Evolutionary conservation across 371 early-diverging fungal genomes (phyloP).

Genomic region (Mucor circinelloides): DNA sequence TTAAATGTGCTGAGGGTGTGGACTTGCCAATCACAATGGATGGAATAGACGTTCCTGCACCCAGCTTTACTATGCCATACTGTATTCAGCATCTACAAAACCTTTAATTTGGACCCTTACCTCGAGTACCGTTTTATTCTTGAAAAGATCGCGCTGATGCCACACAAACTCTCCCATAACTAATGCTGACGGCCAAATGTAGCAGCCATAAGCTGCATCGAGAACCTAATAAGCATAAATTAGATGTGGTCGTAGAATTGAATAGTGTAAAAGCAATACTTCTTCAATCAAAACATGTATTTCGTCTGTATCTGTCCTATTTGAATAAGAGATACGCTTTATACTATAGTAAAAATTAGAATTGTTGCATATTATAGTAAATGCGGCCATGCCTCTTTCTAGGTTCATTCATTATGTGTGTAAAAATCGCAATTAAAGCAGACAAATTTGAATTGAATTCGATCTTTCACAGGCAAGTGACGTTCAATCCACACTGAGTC

Average conservation of each 20-base stretch:
- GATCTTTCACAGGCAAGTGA: too few species aligned
- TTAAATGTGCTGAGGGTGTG: slow-evolving; percentile 12
- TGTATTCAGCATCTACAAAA: not conserved
- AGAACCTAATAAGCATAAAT: slow-evolving; percentile 31
- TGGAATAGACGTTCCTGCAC: slow-evolving; percentile 59
- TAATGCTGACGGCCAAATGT: slow-evolving; percentile 61
- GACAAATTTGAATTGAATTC: not conserved
- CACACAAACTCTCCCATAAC: slow-evolving; percentile 55
- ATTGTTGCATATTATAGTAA: not conserved
- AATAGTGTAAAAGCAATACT: not conserved
- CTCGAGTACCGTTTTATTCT: slow-evolving; percentile 33
- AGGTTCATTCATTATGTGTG: not conserved
- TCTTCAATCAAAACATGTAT: not conserved
- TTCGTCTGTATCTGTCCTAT: not conserved
- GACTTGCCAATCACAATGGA: slow-evolving; percentile 49
- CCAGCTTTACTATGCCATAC: slow-evolving; percentile 25
- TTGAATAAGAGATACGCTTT: not conserved
- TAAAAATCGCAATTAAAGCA: not conserved
- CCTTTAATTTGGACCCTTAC: slow-evolving; percentile 17
- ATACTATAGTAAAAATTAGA: not conserved
- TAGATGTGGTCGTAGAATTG: not conserved
- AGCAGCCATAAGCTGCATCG: slow-evolving; percentile 58
- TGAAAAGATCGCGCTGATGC: slow-evolving; percentile 28
- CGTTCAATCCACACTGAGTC: too few species aligned
- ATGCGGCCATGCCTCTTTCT: not conserved